These are phyloP conservation scores for Ceratocystis huliohia DNA, from an alignment of 2,329 filamentous ascomycete genomes.

Conservation along the genomic window DNA sequence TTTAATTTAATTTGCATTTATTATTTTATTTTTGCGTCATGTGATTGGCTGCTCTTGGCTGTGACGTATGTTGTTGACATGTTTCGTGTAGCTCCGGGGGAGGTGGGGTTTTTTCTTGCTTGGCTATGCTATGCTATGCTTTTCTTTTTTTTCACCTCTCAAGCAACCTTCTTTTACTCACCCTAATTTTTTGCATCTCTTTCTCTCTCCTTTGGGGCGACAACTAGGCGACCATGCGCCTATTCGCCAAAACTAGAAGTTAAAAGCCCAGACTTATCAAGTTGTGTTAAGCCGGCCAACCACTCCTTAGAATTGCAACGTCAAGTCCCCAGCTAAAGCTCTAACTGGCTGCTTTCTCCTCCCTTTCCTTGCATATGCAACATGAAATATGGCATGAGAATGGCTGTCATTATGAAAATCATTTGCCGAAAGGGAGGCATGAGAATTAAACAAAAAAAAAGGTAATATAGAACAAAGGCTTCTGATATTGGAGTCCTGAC, in stretches of 20 bases:
- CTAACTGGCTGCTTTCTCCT: neutral
- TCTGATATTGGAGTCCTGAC: neutral
- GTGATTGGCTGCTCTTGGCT: neutral
- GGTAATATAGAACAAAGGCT: neutral
- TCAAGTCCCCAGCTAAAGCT: neutral
- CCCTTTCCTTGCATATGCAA: constrained; percentile 5
- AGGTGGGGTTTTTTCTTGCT: no score
- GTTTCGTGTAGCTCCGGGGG: neutral
- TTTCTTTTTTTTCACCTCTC: no score
- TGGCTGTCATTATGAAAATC: constrained; percentile 1
- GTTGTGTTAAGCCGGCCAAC: no score
- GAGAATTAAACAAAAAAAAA: neutral
- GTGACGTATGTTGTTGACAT: neutral
- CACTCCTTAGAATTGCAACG: neutral
- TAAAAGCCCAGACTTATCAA: no score
- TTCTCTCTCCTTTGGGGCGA: neutral
- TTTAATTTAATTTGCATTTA: neutral
- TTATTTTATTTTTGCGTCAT: neutral
- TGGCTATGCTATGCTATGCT: no score
- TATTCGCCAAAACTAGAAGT: no score
- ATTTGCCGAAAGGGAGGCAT: neutral
- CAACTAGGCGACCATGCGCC: no score
- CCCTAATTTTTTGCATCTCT: no score
- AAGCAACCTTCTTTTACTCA: no score
- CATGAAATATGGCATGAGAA: neutral